Percentiles rank a stretch among this genome's conserved stretches.
These are phyloP conservation scores for Aegle marmelos DNA, from an alignment of 345 rosid genomes.

Conservation along the genomic window DNA sequence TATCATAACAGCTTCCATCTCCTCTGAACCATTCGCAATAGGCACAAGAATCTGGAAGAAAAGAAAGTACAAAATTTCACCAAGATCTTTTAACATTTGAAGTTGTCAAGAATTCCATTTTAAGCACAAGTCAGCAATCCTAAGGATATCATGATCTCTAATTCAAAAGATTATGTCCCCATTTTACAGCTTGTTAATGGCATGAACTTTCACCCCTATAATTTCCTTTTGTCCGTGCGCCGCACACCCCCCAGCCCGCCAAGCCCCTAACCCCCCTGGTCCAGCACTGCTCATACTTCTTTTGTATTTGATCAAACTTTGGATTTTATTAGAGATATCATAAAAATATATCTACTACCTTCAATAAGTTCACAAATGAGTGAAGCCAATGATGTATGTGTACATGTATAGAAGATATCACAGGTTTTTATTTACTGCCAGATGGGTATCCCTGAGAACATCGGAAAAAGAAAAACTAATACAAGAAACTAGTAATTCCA, in stretches of 20 bases:
- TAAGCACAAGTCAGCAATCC: not conserved
- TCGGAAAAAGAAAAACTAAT: not conserved
- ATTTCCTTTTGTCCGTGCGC: not conserved
- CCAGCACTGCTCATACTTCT: not conserved
- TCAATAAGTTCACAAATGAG: not conserved
- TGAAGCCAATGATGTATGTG: not conserved
- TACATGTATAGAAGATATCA: not conserved
- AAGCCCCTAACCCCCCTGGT: rapidly evolving
- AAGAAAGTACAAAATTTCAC: not conserved
- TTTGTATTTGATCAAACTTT: not conserved
- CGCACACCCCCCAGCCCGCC: too few relatives aligned
- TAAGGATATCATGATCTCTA: not conserved
- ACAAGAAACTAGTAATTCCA: not conserved
- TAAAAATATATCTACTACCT: not conserved
- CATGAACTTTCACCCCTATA: not conserved
- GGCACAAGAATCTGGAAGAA: slow-evolving; percentile 82
- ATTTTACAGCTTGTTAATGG: not conserved
- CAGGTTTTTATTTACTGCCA: not conserved
- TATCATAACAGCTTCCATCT: slow-evolving; percentile 86
- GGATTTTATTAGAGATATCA: not conserved
- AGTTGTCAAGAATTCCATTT: not conserved
- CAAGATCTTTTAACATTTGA: not conserved
- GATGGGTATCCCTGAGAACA: not conserved
- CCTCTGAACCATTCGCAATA: slow-evolving; percentile 83
- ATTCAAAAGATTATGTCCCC: not conserved